Conservation (phyloP, 192 early-diverging fungal genomes). For the Coemansia sp. region DNA sequence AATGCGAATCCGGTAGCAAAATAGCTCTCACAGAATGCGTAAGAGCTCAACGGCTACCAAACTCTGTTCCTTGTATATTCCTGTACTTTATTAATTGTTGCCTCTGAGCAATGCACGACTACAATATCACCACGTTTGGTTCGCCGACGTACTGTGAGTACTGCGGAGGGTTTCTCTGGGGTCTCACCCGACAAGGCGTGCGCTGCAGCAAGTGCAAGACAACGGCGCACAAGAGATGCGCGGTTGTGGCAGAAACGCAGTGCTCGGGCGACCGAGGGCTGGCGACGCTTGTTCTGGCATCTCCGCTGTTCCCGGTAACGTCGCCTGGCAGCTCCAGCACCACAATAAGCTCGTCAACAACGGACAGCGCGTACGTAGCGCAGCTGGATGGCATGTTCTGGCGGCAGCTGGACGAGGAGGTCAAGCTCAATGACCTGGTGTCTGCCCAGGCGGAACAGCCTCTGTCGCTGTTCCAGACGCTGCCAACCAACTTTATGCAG, state of each 20-base stretch:
- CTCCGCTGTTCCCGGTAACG: not conserved
- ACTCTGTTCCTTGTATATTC: not conserved
- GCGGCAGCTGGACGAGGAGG: constrained; percentile 49
- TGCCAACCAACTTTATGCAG: constrained; percentile 56
- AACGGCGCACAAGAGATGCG: constrained; percentile 59
- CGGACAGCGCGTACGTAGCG: constrained; percentile 13
- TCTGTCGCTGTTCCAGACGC: constrained; percentile 52
- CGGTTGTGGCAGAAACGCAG: constrained; percentile 25
- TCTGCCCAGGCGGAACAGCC: constrained; percentile 50
- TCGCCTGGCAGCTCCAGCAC: not conserved
- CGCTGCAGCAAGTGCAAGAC: constrained; percentile 58
- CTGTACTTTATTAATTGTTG: not conserved
- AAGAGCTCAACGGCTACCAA: not conserved
- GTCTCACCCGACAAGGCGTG: constrained; percentile 62
- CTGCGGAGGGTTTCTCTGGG: constrained; percentile 69
- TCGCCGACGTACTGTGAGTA: constrained; percentile 65
- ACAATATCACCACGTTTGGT: constrained; percentile 51
- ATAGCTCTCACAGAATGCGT: not conserved
- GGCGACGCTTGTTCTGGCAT: constrained; percentile 21
- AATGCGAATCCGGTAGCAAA: too few relatives aligned
- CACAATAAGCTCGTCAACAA: not conserved
- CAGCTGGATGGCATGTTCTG: constrained; percentile 50
- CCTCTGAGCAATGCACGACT: constrained; percentile 60
- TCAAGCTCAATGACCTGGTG: constrained; percentile 32
- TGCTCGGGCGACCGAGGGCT: constrained; percentile 41